Conservation (phyloP, 2,329 filamentous ascomycete species). For the Colletotrichum lupini region DNA sequence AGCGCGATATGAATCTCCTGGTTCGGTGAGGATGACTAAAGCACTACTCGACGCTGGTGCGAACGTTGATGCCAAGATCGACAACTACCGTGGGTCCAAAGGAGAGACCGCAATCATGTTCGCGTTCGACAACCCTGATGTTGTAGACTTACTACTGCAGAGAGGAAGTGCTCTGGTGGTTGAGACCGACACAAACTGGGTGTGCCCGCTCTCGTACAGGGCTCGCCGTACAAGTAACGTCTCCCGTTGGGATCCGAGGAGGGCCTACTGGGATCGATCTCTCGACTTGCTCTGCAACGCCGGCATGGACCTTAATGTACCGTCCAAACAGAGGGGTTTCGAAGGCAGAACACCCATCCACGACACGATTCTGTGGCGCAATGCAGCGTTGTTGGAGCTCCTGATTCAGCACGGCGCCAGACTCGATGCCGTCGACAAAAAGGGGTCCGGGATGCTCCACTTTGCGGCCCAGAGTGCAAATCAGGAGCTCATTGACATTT, state of each 20-base stretch:
- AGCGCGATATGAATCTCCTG: not conserved
- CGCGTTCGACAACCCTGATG: conserved; percentile 13
- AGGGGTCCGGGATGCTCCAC: not conserved
- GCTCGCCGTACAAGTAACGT: conserved; percentile 5
- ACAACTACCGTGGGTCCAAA: not conserved
- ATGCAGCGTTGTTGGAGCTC: conserved; percentile 5
- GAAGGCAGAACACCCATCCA: conserved; percentile 12
- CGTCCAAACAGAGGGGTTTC: not conserved
- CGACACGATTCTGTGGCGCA: conserved; percentile 14
- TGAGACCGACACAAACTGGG: conserved; percentile 1
- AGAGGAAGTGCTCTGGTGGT: not conserved
- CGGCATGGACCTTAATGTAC: conserved; percentile 12
- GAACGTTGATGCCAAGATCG: not conserved
- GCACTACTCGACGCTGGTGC: not conserved
- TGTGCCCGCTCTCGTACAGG: conserved; percentile 5
- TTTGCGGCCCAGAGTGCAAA: conserved; percentile 8
- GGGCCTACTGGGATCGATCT: conserved; percentile 10
- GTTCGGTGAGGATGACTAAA: conserved; percentile 1
- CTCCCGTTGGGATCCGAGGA: conserved; percentile 1
- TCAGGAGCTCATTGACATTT: not conserved
- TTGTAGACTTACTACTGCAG: conserved; percentile 3
- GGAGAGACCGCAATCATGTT: conserved; percentile 15
- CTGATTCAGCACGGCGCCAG: conserved; percentile 2
- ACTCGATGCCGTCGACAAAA: not conserved
- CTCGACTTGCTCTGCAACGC: not conserved